phyloP scores from a whole-genome alignment of 2,329 filamentous ascomycete genomes.

The Monosporascus sp. region DNA sequence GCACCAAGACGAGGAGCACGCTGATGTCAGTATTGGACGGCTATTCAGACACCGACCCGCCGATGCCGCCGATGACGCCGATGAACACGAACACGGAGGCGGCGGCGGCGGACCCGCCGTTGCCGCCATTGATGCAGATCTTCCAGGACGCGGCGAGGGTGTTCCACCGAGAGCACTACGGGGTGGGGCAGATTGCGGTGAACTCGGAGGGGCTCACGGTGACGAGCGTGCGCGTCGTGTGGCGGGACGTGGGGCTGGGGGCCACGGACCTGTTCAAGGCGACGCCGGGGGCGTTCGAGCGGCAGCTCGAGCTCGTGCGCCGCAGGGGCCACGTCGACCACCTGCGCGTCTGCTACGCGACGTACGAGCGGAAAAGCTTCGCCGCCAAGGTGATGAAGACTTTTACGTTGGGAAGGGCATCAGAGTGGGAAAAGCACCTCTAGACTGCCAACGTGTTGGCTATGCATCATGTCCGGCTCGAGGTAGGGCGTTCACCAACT shows the following conservation, averaged over 20 bases:
- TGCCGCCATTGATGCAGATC: neutral
- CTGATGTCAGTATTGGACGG: too few species aligned
- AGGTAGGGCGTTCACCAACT: too few species aligned
- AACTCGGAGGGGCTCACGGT: neutral
- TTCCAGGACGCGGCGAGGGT: neutral
- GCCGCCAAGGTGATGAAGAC: too few species aligned
- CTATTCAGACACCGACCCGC: too few species aligned
- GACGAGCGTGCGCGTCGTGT: neutral
- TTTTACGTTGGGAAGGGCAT: too few species aligned
- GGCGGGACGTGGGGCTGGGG: neutral
- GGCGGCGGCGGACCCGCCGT: too few species aligned
- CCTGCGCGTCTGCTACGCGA: neutral
- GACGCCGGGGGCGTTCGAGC: neutral
- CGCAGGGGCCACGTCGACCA: neutral
- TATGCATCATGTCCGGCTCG: too few species aligned
- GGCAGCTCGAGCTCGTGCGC: neutral
- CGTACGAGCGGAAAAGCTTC: neutral
- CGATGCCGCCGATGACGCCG: too few species aligned
- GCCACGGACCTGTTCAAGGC: neutral
- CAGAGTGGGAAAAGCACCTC: too few species aligned
- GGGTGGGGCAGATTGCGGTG: neutral
- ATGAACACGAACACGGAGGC: too few species aligned
- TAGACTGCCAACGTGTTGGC: too few species aligned
- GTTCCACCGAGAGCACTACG: neutral
- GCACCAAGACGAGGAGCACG: too few species aligned